Conservation (phyloP, 768 basidiomycete genomes). For the Tricholoma terreum region DNA sequence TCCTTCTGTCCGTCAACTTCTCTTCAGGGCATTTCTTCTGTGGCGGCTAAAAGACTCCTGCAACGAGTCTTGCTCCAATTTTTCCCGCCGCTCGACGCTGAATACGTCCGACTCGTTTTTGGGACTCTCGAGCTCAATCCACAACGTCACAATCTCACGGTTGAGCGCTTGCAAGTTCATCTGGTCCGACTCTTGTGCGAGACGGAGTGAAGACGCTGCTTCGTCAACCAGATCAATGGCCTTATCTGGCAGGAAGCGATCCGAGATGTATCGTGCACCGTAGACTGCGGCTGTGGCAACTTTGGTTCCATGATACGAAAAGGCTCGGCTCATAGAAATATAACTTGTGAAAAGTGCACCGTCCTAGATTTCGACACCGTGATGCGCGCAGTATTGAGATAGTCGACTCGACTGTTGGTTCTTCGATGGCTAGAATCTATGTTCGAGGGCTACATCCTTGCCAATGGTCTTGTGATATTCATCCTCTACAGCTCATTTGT, state of each 20-base stretch:
- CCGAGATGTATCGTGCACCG: constrained; percentile 79
- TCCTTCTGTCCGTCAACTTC: too few relatives aligned
- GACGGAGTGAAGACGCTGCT: constrained; percentile 79
- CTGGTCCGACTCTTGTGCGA: constrained; percentile 90
- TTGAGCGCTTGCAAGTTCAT: constrained; percentile 80
- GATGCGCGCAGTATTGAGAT: constrained; percentile 90
- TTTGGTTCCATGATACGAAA: not conserved
- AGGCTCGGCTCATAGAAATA: constrained; percentile 10
- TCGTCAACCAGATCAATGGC: constrained; percentile 93
- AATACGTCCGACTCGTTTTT: constrained; percentile 87
- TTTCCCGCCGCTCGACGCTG: constrained; percentile 66
- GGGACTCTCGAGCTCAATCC: constrained; percentile 87
- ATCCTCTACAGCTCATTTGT: constrained; percentile 47
- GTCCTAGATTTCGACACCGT: constrained; percentile 91
- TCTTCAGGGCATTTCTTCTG: constrained; percentile 55
- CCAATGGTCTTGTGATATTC: constrained; percentile 90
- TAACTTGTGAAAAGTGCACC: constrained; percentile 80
- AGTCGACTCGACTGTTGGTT: constrained; percentile 81
- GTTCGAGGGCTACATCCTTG: constrained; percentile 88
- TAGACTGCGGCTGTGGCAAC: constrained; percentile 69
- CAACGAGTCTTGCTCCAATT: constrained; percentile 67
- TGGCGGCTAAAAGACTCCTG: too few relatives aligned
- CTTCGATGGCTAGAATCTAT: constrained; percentile 93
- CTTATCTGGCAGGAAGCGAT: constrained; percentile 88
- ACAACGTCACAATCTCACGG: constrained; percentile 78